These are phyloP conservation scores for Mortierella sp. DNA, from an alignment of 371 early-diverging fungal species.

Conservation along the genomic window DNA sequence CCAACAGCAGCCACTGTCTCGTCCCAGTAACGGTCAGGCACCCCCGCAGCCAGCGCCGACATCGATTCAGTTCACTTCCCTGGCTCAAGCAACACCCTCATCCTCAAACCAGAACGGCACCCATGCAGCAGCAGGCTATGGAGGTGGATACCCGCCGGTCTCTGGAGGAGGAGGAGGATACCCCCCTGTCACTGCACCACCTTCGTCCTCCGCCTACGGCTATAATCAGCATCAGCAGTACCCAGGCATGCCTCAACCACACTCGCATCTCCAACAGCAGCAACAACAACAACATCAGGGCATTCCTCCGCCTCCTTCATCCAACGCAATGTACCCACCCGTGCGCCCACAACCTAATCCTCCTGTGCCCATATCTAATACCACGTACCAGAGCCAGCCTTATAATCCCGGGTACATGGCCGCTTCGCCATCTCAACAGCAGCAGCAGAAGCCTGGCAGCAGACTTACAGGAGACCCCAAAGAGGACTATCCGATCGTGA, in stretches of 20 bases:
- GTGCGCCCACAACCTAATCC: slow-evolving; percentile 13
- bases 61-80: slow-evolving; percentile 45
- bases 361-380: slow-evolving; percentile 3
- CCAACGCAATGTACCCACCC: slow-evolving; percentile 32
- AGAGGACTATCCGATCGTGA: slow-evolving; percentile 54
- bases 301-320: slow-evolving; percentile 37
- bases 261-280: slow-evolving; percentile 17
- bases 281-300: slow-evolving; percentile 23
- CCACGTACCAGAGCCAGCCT: slow-evolving; percentile 21
- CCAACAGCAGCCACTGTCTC: slow-evolving; percentile 6
- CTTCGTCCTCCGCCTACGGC: slow-evolving; percentile 20
- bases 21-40: slow-evolving; percentile 37
- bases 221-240: slow-evolving; percentile 26
- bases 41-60: slow-evolving; percentile 28
- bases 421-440: slow-evolving; percentile 4
- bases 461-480: slow-evolving; percentile 51
- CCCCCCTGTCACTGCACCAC: slow-evolving; percentile 21
- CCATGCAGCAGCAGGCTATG: slow-evolving; percentile 13
- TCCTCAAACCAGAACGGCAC: slow-evolving; percentile 15
- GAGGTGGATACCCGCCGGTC: slow-evolving; percentile 21
- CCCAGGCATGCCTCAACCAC: slow-evolving; percentile 38
- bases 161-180: slow-evolving; percentile 25
- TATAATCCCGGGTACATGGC: slow-evolving; percentile 27
- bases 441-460: slow-evolving; percentile 11
- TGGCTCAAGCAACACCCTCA: slow-evolving; percentile 12